Percentiles rank a stretch among this genome's conserved stretches.
Conservation (phyloP, 176 grass and related monocot genomes). For the Cocos nucifera region DNA sequence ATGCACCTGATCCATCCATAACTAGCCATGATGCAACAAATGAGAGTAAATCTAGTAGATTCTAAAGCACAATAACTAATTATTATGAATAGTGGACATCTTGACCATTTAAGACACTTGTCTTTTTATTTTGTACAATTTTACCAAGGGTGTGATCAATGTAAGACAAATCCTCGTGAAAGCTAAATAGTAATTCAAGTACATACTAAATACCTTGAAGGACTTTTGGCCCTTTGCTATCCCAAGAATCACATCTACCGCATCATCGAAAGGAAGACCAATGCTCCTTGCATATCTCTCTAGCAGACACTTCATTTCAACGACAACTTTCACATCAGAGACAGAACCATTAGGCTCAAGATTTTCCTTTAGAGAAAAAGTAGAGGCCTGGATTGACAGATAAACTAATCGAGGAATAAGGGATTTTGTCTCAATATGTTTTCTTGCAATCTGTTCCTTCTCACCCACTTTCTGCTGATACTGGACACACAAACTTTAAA, state of each 20-base stretch:
- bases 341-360: constrained; percentile 34
- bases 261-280: constrained; percentile 83
- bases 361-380: constrained; percentile 31
- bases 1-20: too few species aligned
- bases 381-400: constrained; percentile 54
- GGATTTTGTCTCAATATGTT: constrained; percentile 61
- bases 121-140: too few species aligned
- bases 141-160: too few species aligned
- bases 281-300: constrained; percentile 79
- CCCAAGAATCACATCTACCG: constrained; percentile 50
- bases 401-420: constrained; percentile 80
- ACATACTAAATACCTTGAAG: constrained; percentile 61
- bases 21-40: too few species aligned
- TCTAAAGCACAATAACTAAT: too few species aligned
- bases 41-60: too few species aligned
- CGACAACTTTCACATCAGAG: constrained; percentile 33
- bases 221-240: constrained; percentile 66
- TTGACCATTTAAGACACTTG: too few species aligned
- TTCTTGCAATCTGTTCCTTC: constrained; percentile 36
- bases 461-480: constrained; percentile 41
- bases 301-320: constrained; percentile 64
- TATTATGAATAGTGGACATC: too few species aligned
- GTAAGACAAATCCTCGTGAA: too few species aligned
- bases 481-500: constrained; percentile 28
- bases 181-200: neutral